Evolutionary conservation across 176 grass and related monocot genomes (phyloP), one percentile per base, ranked within the genome.

Genomic region (Secale cereale): DNA sequence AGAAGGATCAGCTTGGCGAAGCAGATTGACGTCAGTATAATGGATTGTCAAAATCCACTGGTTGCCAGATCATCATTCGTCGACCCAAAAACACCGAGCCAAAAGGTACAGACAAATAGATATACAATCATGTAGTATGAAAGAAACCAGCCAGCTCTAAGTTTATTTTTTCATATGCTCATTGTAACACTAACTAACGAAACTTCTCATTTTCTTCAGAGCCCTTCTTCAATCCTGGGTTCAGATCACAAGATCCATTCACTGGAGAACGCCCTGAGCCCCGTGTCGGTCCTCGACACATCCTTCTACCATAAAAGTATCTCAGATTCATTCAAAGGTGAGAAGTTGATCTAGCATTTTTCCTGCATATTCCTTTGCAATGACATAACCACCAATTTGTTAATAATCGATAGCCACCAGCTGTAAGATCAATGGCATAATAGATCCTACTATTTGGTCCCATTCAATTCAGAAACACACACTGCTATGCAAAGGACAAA

Each of bases 271-370:
- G 74, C 76, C 22, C 89, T 87, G 2, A 94, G 92, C 83, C 97
- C 94, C 8, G 88, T 97, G 9, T 97, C 97, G 23, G 88, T 99
- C 81, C 94, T 97, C 23, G 92, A 97, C 85, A 84, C 88, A 31
- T 97, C 90, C 31, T 99, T 86, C 83, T 94, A 91, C 79, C 85
- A 91, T 17, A 92, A 82, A 89, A 94, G 83, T 64, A 86, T 87
- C 57, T 84, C 90, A 27, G 84, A 99, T 86, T 89, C 85, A 23
- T 89, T 91, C 82, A 91, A 76, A 97, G 94, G 97, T 97, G 79
- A 97, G 89, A 74, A 89, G 25, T 69, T 80, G 23, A 66, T 87
- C 43, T 67, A 31, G 16, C 33, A 54, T 13, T 75, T 80, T 76
- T 63, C 12, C 48, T 87, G 57, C 27, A 83, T 86, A 83, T 80